Base-by-base conservation (phyloP, 1,284 basidiomycete genomes). In the Microstroma glucosiphilum region DNA sequence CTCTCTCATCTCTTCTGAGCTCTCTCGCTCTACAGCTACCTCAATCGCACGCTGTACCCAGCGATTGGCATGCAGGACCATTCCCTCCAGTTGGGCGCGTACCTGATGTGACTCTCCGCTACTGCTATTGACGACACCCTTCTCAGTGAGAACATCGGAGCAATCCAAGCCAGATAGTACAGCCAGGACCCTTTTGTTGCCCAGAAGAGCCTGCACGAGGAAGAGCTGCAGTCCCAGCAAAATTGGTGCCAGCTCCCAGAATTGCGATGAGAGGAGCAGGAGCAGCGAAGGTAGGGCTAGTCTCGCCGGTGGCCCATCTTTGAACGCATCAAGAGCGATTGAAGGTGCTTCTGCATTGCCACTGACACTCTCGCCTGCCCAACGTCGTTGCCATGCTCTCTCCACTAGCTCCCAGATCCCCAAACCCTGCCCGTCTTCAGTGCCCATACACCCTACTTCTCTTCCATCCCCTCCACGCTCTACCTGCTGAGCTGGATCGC, bases 371-470 rank as follows among this genome's bases (percentile, higher is more conserved):
- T 37, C 30, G 9, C 30, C 30, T 4, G 30, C 30, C 30, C 30
- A 37, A 9, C 30, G 30, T 4, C 30, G 30, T 37, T 37, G 30
- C 43, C 43, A 48, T n/a, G 43, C 43, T 6, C 43, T 4, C 43
- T 48, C 43, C 43, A 48, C 43, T 4, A 48, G 17, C 15, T 48
- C 17, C 43, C 43, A 48, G 15, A 48, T 17, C 43, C 21, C 43
- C 43, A 21, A 12, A 6, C 43, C 43, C 17, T 21, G 43, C 43
- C 19, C 23, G 23, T 54, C 51, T 8, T 54, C 51, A 6, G 51
- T 54, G 17, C 51, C 51, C 51, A 54, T 54, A 25, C 51, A 54
- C 19, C 51, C 51, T 15, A 54, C 51, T 7, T 54, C 51, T n/a
- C 23, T 4, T n/a, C 51, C 51, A 30, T 30, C 17, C 7, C 26